Percentiles rank a stretch among this genome's conserved stretches.
These are phyloP conservation scores for Botryotinia narcissicola DNA, from an alignment of 2,329 filamentous ascomycete genomes.

Conservation along the genomic window DNA sequence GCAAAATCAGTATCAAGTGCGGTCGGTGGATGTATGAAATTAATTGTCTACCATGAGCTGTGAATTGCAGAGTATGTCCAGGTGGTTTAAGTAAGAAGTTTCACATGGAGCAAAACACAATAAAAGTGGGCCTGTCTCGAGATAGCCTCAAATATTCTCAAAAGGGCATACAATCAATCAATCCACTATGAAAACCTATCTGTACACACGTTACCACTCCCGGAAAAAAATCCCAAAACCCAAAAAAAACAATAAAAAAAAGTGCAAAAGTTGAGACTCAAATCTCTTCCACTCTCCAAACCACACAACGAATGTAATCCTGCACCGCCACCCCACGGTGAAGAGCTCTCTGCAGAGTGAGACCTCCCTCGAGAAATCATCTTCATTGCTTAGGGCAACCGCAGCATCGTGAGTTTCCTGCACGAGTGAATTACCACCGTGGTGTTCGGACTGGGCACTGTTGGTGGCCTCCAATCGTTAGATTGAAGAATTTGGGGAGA, in stretches of 20 bases:
- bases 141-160: background rate
- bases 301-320: constrained; percentile 64
- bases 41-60: background rate
- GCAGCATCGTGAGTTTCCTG: constrained; percentile 65
- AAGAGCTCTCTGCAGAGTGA: constrained; percentile 71
- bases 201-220: background rate
- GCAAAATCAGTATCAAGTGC: background rate
- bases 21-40: background rate
- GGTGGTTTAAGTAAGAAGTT: background rate
- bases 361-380: constrained; percentile 65
- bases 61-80: too few relatives aligned
- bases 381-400: constrained; percentile 65
- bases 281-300: constrained; percentile 46
- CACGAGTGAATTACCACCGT: constrained; percentile 65
- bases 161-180: background rate
- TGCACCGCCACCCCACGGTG: constrained; percentile 67
- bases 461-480: constrained; percentile 36
- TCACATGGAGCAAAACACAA: background rate
- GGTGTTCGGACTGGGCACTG: constrained; percentile 67
- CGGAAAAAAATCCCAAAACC: background rate
- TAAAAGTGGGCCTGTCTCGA: background rate
- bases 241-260: constrained; percentile 7
- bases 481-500: constrained; percentile 1
- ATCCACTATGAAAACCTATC: background rate
- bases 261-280: constrained; percentile 34